Percentiles rank a stretch among this genome's conserved stretches.
phyloP scores from a whole-genome alignment of 2,329 filamentous ascomycete species.

The Trichoderma arundinaceum region DNA sequence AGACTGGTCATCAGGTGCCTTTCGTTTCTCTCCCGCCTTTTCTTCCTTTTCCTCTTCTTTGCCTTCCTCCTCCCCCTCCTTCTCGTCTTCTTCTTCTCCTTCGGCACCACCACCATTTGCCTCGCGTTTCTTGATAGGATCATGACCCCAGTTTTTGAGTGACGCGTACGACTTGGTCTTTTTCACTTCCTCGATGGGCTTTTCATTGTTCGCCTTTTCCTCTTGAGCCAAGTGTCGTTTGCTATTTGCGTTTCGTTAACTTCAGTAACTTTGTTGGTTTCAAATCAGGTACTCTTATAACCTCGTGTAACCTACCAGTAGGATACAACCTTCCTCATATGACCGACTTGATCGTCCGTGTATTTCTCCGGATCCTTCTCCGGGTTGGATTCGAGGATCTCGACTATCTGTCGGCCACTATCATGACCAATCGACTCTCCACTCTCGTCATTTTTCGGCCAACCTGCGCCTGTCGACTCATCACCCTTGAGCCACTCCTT shows the following conservation, averaged over 20 bases:
- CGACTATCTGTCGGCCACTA: slow-evolving; percentile 67
- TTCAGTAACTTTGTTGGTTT: too few relatives aligned
- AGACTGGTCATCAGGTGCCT: slow-evolving; percentile 35
- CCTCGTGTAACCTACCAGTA: slow-evolving; percentile 53
- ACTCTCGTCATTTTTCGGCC: slow-evolving; percentile 61
- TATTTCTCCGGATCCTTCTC: slow-evolving; percentile 62
- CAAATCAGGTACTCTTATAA: neutral
- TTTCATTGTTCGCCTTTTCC: slow-evolving; percentile 60
- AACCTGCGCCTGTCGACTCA: slow-evolving; percentile 64
- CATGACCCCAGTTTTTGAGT: slow-evolving; percentile 67
- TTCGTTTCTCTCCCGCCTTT: slow-evolving; percentile 41
- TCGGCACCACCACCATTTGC: slow-evolving; percentile 31
- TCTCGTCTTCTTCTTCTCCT: slow-evolving; percentile 24
- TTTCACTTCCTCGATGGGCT: slow-evolving; percentile 51
- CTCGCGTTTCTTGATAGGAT: slow-evolving; percentile 52
- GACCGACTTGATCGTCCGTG: slow-evolving; percentile 58
- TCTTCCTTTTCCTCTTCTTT: slow-evolving; percentile 30
- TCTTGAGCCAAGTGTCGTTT: slow-evolving; percentile 72
- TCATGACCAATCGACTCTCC: slow-evolving; percentile 69
- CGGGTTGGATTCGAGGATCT: slow-evolving; percentile 67
- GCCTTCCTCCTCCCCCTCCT: slow-evolving; percentile 27
- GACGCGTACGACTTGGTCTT: slow-evolving; percentile 61
- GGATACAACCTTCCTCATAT: slow-evolving; percentile 67
- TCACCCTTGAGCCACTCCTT: slow-evolving; percentile 65
- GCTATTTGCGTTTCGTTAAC: slow-evolving; percentile 35